Evolutionary conservation across 805 yeast genomes (phyloP), one percentile per base, ranked within the genome.

Genomic region (Blastobotrys terrestris): DNA sequence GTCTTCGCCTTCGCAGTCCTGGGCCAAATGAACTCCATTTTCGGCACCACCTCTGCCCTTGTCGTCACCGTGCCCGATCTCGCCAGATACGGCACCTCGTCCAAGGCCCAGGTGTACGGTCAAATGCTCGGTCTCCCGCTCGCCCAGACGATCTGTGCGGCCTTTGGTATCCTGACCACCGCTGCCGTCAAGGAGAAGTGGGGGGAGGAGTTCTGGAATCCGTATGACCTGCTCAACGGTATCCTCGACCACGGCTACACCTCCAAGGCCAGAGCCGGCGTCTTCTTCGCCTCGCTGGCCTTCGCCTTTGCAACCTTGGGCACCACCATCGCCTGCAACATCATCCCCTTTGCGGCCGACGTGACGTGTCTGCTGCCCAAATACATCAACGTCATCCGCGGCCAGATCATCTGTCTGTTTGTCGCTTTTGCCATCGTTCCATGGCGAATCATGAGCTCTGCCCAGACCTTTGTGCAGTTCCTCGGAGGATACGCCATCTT

Each of bases 371-470:
- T 81, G 61, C 72, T 79, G 53, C 87, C 87, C 5, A 75, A 76
- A 49, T 81, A 73, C 68, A 65, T 82, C 59, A 81, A 77, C 66
- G 79, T 80, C 51, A 72, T 80, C 63, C 74, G 87, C 60, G 87
- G 86, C 16, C 57, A 54, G 45, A 15, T 57, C 26, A 31, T 54
- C 16, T 46, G 52, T 40, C 46, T 51, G 15, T 19, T 54, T 13
- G 41, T 54, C 15, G 54, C 57, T 18, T 54, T 52, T 46, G 52
- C 52, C 42, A 52, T 54, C 46, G 57, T 52, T 50, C 78, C 78
- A 2, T 74, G 78, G 78, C 61, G 63, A 31, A 65, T 75, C 51
- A 60, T 70, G 41, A 66, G 70, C 49, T 59, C 71, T 3, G 68
- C 76, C 1, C 61, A 69, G 4, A 62, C 67, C 3, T 71, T 75